A percentile compares a stretch with the other conserved stretches of the same genome.
Conservation (phyloP, 805 yeast genomes). For the Kurtzmaniella fragi region DNA sequence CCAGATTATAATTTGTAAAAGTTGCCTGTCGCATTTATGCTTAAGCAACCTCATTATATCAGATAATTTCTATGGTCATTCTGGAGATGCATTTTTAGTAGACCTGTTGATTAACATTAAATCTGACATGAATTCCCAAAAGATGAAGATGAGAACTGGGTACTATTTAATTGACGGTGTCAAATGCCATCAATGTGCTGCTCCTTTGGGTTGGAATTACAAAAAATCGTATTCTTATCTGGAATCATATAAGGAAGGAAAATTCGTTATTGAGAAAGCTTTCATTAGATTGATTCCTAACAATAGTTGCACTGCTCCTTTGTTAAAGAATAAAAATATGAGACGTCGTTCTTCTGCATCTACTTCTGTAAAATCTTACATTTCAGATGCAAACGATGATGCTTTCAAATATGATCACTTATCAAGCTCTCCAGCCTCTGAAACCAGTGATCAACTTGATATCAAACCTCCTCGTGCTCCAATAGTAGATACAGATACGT, state of each 20-base stretch:
- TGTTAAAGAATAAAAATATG: conserved; percentile 22
- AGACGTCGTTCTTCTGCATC: conserved; percentile 10
- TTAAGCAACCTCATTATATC: conserved; percentile 29
- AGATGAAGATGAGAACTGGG: conserved; percentile 38
- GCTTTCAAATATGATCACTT: conserved; percentile 1
- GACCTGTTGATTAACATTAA: conserved; percentile 32
- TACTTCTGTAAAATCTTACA: not conserved
- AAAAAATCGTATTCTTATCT: conserved; percentile 29
- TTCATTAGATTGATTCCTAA: conserved; percentile 31
- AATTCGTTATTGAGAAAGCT: conserved; percentile 37
- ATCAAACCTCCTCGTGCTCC: not conserved
- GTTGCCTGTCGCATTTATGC: conserved; percentile 38
- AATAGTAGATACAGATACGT: no score
- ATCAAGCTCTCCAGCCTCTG: not conserved
- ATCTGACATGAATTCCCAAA: conserved; percentile 20
- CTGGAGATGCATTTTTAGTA: conserved; percentile 39
- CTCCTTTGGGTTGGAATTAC: conserved; percentile 37
- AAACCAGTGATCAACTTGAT: not conserved
- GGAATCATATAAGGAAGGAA: conserved; percentile 40
- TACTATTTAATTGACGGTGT: conserved; percentile 31
- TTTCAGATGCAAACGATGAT: not conserved
- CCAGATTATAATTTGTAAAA: conserved; percentile 36
- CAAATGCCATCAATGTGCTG: conserved; percentile 34
- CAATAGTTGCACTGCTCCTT: conserved; percentile 26
- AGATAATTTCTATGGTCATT: conserved; percentile 34